Evolutionary conservation across 2,329 filamentous ascomycete species (phyloP), one percentile per base, ranked within the genome.

Genomic region (Aureobasidium sp.): DNA sequence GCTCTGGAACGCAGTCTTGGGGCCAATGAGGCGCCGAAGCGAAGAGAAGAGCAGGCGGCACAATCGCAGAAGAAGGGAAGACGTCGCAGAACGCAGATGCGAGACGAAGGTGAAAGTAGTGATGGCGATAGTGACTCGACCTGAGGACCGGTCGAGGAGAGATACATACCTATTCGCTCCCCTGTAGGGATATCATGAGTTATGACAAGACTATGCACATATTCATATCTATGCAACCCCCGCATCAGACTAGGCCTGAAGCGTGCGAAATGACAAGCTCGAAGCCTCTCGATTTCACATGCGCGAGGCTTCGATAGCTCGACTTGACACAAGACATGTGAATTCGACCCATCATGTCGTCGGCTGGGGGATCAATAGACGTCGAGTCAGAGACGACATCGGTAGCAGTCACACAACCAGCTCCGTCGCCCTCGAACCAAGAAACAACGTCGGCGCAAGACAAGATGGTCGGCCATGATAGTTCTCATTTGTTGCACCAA

Each of bases 1-100:
- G 69, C 66, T 62, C 63, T 76, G n/a, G 65, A 66, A 57, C 66
- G 72, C 39, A 74, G 71, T 65, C 54, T 75, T 41, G 71, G 70
- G 6, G 47, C 70, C 4, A 37, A 39, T 16, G 61, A 63, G 25
- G 48, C 16, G 8, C 55, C 44, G 2, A 53, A 49, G 41, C 48
- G 44, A 37, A 47, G 52, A 48, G 36, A 48, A 27, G 54, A 47
- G 15, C 29, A 57, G n/a, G 53, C 30, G 6, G 49, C 53, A 13
- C 37, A 57, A 32, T n/a, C 44, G 3, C 44, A 59, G 7, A 59
- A 36, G 32, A 50, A 57, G 52, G 44, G 47, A 13, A 9, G 49
- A 25, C 49, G 59, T 15, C 37, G 59, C 32, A 54, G 48, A 8
- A 55, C 47, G 3, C 47, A 47, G 15, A 48, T 10, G 5, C 53